phyloP scores from a whole-genome alignment of 805 yeast species.

The Lachancea sp. region DNA sequence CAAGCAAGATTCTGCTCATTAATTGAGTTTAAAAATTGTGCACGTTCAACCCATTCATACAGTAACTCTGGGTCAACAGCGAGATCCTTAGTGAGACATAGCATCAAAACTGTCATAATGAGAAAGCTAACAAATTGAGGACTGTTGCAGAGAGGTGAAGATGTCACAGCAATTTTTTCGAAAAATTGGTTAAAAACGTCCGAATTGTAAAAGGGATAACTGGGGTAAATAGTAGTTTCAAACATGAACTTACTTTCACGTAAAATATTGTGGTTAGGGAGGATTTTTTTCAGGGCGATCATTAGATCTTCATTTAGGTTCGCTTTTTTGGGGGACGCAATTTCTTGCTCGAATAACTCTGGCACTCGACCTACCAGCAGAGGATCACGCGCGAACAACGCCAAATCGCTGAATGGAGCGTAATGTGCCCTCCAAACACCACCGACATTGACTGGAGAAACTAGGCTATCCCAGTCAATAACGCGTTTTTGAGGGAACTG shows the following conservation, averaged over 20 bases:
- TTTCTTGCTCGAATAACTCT: slow-evolving; percentile 7
- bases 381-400: slow-evolving; percentile 9
- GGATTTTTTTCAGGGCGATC: neutral
- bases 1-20: slow-evolving; percentile 7
- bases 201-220: slow-evolving; percentile 4
- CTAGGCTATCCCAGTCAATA: slow-evolving; percentile 1
- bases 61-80: neutral
- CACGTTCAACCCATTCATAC: neutral
- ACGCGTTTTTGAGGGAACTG: neutral
- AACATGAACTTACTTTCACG: neutral
- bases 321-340: neutral
- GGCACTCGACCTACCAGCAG: neutral
- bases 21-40: neutral
- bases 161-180: neutral
- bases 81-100: slow-evolving; percentile 4
- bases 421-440: slow-evolving; percentile 7
- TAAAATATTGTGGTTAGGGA: neutral
- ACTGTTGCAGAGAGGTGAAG: neutral
- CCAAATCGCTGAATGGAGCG: slow-evolving; percentile 8
- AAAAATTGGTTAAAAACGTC: neutral
- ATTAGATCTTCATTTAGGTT: slow-evolving; percentile 1
- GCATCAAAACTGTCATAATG: neutral
- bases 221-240: neutral
- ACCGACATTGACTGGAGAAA: slow-evolving; percentile 1
- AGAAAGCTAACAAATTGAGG: neutral